Evolutionary conservation across 306 rosid genomes (phyloP).

Genomic region (Cucumis hystrix): DNA sequence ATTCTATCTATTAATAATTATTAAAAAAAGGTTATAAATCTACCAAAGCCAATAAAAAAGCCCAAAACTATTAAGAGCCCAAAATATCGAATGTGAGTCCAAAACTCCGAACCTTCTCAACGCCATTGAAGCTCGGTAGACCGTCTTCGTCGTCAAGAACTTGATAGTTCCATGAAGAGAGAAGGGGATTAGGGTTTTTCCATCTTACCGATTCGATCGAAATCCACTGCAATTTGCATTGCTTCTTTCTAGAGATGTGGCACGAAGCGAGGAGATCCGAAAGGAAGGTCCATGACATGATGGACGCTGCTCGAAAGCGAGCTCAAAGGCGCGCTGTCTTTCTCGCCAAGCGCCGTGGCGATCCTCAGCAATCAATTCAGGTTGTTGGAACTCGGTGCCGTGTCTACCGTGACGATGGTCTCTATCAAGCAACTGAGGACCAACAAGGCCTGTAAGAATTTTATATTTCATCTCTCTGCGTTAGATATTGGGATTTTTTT

Average conservation of each 20-base stretch:
- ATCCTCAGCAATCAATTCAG: slow-evolving; percentile 89
- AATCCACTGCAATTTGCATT: not conserved
- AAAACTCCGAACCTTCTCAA: not conserved
- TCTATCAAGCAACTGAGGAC: slow-evolving; percentile 87
- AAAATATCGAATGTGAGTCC: not conserved
- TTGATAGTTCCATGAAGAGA: not conserved
- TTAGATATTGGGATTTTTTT: not conserved
- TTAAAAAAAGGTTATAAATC: not conserved
- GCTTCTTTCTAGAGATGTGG: slow-evolving; percentile 46
- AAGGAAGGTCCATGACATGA: slow-evolving; percentile 96
- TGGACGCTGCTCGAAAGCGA: slow-evolving; percentile 98
- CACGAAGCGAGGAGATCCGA: slow-evolving; percentile 96
- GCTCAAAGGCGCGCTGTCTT: slow-evolving; percentile 90
- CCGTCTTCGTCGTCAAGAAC: not conserved
- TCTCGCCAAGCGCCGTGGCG: slow-evolving; percentile 90
- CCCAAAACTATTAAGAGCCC: not conserved
- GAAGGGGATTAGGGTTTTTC: slow-evolving; percentile 1
- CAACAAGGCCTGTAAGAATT: slow-evolving; percentile 89
- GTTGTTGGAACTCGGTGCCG: slow-evolving; percentile 63
- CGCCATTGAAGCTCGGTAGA: not conserved
- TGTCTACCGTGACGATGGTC: slow-evolving; percentile 75
- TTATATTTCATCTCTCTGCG: not conserved
- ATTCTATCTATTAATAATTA: too few species aligned
- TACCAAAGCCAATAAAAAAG: not conserved
- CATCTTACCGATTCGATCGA: not conserved